phyloP scores from a whole-genome alignment of 169 alveolate species.

The Neospora caninum region DNA sequence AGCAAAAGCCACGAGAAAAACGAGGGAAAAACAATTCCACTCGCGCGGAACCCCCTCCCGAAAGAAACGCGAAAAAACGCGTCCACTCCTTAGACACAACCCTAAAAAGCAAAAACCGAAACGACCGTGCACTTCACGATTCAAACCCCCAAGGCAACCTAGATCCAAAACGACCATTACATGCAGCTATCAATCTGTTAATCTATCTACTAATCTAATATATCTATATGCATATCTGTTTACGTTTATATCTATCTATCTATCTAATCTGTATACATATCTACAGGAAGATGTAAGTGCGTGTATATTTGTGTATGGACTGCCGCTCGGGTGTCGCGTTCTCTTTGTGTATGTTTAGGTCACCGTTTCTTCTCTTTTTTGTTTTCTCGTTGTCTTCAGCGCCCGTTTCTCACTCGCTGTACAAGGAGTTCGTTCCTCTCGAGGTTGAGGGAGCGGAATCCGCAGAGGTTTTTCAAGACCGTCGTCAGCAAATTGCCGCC shows the following conservation, averaged over 20 bases:
- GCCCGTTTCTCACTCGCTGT: slow-evolving; percentile 73
- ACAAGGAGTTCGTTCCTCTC: slow-evolving; percentile 86
- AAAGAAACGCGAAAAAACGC: background rate
- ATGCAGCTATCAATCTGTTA: background rate
- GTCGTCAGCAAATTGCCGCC: slow-evolving; percentile 84
- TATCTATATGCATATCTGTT: no score
- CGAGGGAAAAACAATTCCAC: background rate
- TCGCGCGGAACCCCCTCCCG: background rate
- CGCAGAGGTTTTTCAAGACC: slow-evolving; percentile 78
- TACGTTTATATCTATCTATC: background rate
- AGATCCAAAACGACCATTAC: no score
- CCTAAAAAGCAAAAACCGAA: background rate
- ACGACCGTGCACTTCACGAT: no score
- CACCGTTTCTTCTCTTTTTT: background rate
- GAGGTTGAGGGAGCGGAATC: slow-evolving; percentile 80
- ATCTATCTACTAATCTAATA: no score
- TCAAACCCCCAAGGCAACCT: no score
- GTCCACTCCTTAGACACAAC: background rate
- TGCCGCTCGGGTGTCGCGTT: no score
- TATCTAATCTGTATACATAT: no score
- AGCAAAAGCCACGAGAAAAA: background rate
- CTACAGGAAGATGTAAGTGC: background rate
- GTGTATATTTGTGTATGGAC: background rate
- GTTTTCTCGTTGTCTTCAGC: background rate
- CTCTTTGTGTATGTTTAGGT: background rate